Evolutionary conservation across 441 rosid species (phyloP), one percentile per base, ranked within the genome.

Genomic region (Pelargonium fulgidum): DNA sequence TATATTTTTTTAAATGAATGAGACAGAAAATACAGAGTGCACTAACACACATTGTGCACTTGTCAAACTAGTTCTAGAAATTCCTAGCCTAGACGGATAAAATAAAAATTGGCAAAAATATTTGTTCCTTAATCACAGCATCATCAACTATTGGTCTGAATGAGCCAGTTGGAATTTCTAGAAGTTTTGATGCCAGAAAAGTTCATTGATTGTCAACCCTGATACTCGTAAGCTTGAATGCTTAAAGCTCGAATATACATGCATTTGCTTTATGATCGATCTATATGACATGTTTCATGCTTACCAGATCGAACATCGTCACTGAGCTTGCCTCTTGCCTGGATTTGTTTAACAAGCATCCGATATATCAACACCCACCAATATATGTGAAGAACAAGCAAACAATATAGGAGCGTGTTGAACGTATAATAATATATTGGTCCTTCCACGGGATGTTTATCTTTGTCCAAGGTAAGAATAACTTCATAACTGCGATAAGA

Each of bases 251-350:
- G 59, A n/a, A 3, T 13, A 14, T 52, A 52, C 59, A 13, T 52
- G 9, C 20, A 52, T 52, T 52, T n/a, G 12, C 52, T 39, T 65
- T 14, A 16, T 65, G 20, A 72, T 17, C 50, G 58, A 73, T 33
- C 39, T 26, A 39, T 52, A 7, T 58, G 19, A 52, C 24, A 13
- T 8, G 17, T 61, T 65, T 44, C 44, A 68, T 16, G 70, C 89
- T 80, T 70, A 87, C 89, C 92, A 14, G 89, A 87, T 77, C 88
- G 80, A 41, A 84, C 82, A 73, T 87, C 89, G 19, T 87, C 86
- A 17, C 80, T 79, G 69, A 87, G 74, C 70, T 82, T 77, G 69
- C 88, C 88, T 65, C 86, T 75, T 0, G 81, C 81, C 8, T 75
- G 77, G 62, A 87, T 75, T 85, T 85, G 87, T 64, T 76, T 70